Conservation (phyloP, 2,329 filamentous ascomycete species). For the Blastomyces parvus region DNA sequence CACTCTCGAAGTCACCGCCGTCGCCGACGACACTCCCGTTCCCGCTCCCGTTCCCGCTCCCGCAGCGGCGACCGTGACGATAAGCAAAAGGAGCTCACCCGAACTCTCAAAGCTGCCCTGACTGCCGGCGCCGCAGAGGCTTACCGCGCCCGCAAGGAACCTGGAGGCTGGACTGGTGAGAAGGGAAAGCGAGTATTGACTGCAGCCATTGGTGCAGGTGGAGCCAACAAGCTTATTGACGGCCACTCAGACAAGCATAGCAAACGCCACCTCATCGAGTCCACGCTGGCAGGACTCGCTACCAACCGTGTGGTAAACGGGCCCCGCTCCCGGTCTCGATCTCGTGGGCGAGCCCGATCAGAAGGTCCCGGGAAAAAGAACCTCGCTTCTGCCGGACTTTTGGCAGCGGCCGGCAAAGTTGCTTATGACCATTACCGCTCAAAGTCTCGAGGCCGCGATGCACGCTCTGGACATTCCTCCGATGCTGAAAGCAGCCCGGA, state of each 20-base stretch:
- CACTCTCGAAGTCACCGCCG: constrained; percentile 34
- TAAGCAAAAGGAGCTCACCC: constrained; percentile 56
- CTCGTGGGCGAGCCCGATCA: constrained; percentile 38
- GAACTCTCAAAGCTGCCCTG: constrained; percentile 83
- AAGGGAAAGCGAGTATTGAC: constrained; percentile 89
- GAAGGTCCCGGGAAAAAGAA: constrained; percentile 39
- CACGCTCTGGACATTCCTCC: constrained; percentile 31
- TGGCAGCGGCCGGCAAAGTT: constrained; percentile 42
- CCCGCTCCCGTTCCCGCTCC: constrained; percentile 38
- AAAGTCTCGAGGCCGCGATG: constrained; percentile 27
- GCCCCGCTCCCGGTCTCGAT: constrained; percentile 61
- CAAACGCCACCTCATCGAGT: constrained; percentile 74
- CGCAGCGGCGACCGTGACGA: constrained; percentile 48
- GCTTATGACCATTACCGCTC: constrained; percentile 37
- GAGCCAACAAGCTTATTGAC: constrained; percentile 67
- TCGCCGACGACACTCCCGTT: constrained; percentile 31
- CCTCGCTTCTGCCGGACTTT: constrained; percentile 34
- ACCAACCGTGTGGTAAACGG: constrained; percentile 81
- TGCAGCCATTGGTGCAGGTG: constrained; percentile 73
- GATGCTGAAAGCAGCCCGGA: constrained; percentile 47
- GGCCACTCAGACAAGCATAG: constrained; percentile 60
- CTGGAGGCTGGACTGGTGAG: constrained; percentile 78
- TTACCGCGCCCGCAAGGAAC: constrained; percentile 79
- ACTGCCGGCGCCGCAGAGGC: constrained; percentile 86
- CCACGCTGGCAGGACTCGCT: constrained; percentile 78